Evolutionary conservation across 139 green algal species (phyloP), one percentile per base, ranked within the genome.

Genomic region (Tetradesmus obliquus): DNA sequence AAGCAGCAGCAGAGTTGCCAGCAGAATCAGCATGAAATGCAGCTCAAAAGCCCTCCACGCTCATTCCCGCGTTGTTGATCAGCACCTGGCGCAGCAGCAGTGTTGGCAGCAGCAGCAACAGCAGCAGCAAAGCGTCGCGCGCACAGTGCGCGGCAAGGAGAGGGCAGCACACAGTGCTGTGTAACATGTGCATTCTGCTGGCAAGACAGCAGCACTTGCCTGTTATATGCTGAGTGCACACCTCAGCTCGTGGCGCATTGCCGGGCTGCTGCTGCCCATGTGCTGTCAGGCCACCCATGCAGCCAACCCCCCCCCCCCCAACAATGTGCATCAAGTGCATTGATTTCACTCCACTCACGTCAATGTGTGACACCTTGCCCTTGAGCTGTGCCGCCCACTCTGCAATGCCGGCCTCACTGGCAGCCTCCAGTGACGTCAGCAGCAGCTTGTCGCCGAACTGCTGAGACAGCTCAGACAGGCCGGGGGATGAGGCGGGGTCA

Each of bases 371-470:
- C 9, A 84, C 2, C 79, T 57, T 84, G 79, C 45, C 79, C 79
- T 84, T 84, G 3, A 84, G 79, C 32, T 55, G 45, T 5, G 79
- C 79, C 6, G 79, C 79, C 79, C 79, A 84, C 2, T 54, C 45
- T 20, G 45, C 45, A n/a, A 84, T 84, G 79, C 79, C 12, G 7
- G 10, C 12, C 32, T 54, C 53, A 12, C 53, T 69, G 53, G 45
- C 45, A 15, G 81, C 19, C 24, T 86, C 81, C 5, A 58, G 45
- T 69, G 81, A 51, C 53, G 81, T 22, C 5, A 22, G 45, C 53
- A 86, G 53, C 53, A 86, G 81, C 81, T n/a, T 86, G 54, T 86
- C 81, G 5, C 81, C 81, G 54, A n/a, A 84, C 53, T 60, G 53
- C 81, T 58, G 45, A 62, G 17, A 3, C 15, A 86, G 81, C 5